Conservation (phyloP, 306 rosid genomes). For the Cyclanthera cordifolia region DNA sequence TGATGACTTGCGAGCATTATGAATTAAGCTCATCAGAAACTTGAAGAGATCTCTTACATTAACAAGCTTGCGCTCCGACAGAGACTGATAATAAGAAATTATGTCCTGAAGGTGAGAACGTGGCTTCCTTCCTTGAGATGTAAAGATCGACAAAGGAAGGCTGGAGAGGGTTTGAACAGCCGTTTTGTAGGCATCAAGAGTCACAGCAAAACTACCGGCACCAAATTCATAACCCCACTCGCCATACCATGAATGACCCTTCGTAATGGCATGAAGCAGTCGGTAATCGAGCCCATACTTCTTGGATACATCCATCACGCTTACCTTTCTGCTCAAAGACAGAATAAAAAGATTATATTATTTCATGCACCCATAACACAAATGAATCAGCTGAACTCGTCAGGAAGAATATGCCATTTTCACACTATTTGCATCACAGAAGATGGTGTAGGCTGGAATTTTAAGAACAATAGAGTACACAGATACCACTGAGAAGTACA, state of each 20-base stretch:
- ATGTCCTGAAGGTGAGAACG: conserved; percentile 40
- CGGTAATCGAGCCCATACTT: conserved; percentile 86
- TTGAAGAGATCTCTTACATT: conserved; percentile 61
- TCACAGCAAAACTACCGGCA: conserved; percentile 85
- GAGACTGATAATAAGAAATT: conserved; percentile 55
- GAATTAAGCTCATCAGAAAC: conserved; percentile 54
- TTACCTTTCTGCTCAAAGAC: conserved; percentile 49
- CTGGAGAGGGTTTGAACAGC: conserved; percentile 61
- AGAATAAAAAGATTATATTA: conserved; percentile 3
- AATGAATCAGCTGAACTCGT: neutral
- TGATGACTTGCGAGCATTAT: conserved; percentile 39
- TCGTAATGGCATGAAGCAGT: conserved; percentile 64
- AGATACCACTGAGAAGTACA: neutral
- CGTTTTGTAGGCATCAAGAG: conserved; percentile 47
- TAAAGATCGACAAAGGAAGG: conserved; percentile 50
- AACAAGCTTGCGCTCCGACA: conserved; percentile 49
- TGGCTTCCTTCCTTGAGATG: conserved; percentile 34
- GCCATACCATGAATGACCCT: conserved; percentile 87
- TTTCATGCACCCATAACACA: neutral
- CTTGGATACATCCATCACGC: conserved; percentile 96
- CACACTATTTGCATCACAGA: neutral
- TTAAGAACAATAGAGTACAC: neutral
- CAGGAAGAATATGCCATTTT: neutral
- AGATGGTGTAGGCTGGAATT: neutral
- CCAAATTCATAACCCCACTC: conserved; percentile 93